These are phyloP conservation scores for Heterobasidion irregulare DNA, from an alignment of 1,284 basidiomycete genomes.

Conservation along the genomic window DNA sequence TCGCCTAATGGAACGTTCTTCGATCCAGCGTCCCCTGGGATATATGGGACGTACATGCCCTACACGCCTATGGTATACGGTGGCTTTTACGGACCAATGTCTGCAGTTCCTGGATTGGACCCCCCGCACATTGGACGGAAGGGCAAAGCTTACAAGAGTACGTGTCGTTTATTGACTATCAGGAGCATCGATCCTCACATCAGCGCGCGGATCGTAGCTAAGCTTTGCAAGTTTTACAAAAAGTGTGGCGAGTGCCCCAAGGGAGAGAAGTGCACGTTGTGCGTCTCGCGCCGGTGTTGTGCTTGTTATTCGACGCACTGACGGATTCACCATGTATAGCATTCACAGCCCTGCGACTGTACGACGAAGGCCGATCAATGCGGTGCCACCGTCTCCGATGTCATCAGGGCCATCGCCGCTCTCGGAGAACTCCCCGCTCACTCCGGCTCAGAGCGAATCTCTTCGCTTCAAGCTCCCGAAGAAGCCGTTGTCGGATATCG, in stretches of 20 bases:
- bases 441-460: neutral
- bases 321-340: neutral
- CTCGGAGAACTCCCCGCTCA: neutral
- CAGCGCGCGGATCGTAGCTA: conserved; percentile 2
- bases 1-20: neutral
- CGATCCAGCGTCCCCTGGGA: neutral
- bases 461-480: conserved; percentile 18
- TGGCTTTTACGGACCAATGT: neutral
- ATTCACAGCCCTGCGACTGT: conserved; percentile 6
- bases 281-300: conserved; percentile 17
- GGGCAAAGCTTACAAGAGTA: conserved; percentile 11
- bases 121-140: neutral
- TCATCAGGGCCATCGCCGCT: neutral
- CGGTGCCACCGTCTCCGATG: neutral
- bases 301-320: neutral
- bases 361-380: neutral
- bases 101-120: neutral
- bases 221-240: conserved; percentile 11
- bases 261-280: conserved; percentile 53
- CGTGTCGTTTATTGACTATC: neutral
- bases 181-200: neutral
- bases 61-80: neutral
- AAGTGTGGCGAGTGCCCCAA: conserved; percentile 10
- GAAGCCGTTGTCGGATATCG: conserved; percentile 21
- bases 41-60: neutral